Evolutionary conservation across 495 filamentous ascomycete genomes (phyloP).

Genomic region (Chaetomium fimeti): DNA sequence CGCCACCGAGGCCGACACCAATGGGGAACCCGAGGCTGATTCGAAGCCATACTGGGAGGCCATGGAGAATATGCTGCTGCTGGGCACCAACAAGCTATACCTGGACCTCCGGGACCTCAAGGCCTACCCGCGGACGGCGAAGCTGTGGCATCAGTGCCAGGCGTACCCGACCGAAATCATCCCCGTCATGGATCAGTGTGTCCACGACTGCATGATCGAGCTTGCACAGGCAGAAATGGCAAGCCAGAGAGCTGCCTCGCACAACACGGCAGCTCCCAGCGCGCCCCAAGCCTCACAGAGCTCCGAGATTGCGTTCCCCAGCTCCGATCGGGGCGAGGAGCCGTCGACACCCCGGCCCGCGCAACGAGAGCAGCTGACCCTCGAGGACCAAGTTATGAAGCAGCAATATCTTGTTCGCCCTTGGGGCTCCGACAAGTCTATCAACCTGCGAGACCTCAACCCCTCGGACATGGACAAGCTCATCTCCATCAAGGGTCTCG

Average conservation of each 20-base stretch:
- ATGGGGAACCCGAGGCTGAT: constrained; percentile 58
- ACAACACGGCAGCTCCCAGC: constrained; percentile 48
- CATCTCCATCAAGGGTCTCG: constrained; percentile 91
- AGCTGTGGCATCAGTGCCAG: constrained; percentile 92
- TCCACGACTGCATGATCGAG: constrained; percentile 93
- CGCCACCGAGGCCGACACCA: constrained; percentile 71
- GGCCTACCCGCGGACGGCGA: constrained; percentile 84
- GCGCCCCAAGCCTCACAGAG: constrained; percentile 49
- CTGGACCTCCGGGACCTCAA: constrained; percentile 88
- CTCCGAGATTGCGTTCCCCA: constrained; percentile 72
- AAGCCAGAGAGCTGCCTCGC: constrained; percentile 57
- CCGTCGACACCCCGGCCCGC: constrained; percentile 38
- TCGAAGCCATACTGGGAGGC: constrained; percentile 79
- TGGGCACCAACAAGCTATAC: constrained; percentile 80
- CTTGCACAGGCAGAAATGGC: constrained; percentile 79
- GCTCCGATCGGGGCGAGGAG: constrained; percentile 64
- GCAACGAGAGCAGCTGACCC: constrained; percentile 37
- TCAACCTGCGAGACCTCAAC: constrained; percentile 94
- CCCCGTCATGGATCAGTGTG: constrained; percentile 88
- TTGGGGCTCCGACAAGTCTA: constrained; percentile 79
- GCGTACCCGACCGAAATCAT: constrained; percentile 94
- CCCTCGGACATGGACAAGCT: constrained; percentile 96
- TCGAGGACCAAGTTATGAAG: constrained; percentile 63
- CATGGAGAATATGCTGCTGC: constrained; percentile 83
- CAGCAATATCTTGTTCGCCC: constrained; percentile 81